A percentile compares a stretch with the other conserved stretches of the same genome.
phyloP scores from a whole-genome alignment of 2,329 filamentous ascomycete genomes.

The Alternaria arbusti region DNA sequence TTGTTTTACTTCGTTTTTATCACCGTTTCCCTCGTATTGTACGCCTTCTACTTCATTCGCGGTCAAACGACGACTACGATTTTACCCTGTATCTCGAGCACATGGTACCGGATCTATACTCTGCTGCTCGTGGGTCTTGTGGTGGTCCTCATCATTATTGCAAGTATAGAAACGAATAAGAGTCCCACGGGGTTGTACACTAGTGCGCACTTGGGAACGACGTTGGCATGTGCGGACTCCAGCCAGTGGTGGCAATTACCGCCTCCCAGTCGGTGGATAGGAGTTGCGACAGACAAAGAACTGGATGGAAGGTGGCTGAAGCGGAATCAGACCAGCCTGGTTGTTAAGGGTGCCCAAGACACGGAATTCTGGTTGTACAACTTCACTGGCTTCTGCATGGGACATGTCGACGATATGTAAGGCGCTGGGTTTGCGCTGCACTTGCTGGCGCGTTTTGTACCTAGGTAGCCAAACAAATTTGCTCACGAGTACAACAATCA shows the following conservation, averaged over 20 bases:
- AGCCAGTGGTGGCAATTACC: background rate
- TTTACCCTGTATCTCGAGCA: slow-evolving; percentile 13
- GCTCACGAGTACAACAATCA: background rate
- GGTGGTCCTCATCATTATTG: slow-evolving; percentile 6
- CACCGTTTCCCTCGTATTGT: background rate
- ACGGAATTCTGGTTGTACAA: background rate
- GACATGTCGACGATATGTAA: background rate
- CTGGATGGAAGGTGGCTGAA: background rate
- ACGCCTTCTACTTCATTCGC: slow-evolving; percentile 7
- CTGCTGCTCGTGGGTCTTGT: slow-evolving; percentile 5
- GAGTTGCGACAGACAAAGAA: background rate
- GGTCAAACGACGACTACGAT: slow-evolving; percentile 17
- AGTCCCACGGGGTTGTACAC: background rate
- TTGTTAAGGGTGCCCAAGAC: background rate
- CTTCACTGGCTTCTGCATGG: background rate
- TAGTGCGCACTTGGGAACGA: background rate
- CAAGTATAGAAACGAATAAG: slow-evolving; percentile 14
- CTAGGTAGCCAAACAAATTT: background rate
- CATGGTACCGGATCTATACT: slow-evolving; percentile 22
- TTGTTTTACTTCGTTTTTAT: background rate
- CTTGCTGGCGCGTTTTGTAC: background rate
- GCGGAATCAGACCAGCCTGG: background rate
- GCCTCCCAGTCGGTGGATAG: background rate
- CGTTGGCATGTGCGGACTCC: background rate
- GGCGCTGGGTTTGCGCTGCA: background rate